phyloP scores from a whole-genome alignment of 2,329 filamentous ascomycete species.

The Lasiodiplodia sp. region DNA sequence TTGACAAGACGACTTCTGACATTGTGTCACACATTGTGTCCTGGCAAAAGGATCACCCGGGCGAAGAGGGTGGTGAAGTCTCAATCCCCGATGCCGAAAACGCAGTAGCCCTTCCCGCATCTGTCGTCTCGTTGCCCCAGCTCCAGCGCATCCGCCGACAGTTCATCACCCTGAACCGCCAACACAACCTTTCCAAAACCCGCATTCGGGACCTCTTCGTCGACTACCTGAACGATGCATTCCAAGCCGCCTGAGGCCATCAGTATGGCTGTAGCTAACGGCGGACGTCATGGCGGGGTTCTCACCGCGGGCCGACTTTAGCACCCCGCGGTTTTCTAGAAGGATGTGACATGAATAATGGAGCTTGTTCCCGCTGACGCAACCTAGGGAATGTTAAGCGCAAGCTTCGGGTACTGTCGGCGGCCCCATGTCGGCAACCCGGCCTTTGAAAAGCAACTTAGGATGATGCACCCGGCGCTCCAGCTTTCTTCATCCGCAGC shows the following conservation, averaged over 20 bases:
- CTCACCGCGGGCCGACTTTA: conserved; percentile 14
- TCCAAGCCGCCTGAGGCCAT: conserved; percentile 32
- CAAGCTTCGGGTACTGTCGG: conserved; percentile 16
- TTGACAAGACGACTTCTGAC: conserved; percentile 81
- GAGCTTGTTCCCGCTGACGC: conserved; percentile 13
- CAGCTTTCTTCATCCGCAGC: conserved; percentile 10
- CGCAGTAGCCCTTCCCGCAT: conserved; percentile 70
- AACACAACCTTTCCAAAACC: conserved; percentile 60
- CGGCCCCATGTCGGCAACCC: conserved; percentile 23
- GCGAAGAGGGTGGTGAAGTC: conserved; percentile 68
- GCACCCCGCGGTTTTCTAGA: conserved; percentile 13
- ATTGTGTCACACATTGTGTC: conserved; percentile 74
- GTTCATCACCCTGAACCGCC: conserved; percentile 77
- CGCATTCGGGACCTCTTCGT: conserved; percentile 49
- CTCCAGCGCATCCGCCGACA: conserved; percentile 79
- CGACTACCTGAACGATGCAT: conserved; percentile 49
- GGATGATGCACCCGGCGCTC: conserved; percentile 5
- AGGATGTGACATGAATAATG: conserved; percentile 23
- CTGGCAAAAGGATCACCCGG: conserved; percentile 69
- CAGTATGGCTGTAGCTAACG: background rate
- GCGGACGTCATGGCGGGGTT: conserved; percentile 22
- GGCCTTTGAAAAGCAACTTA: conserved; percentile 17
- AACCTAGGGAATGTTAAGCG: conserved; percentile 12
- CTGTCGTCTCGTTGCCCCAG: conserved; percentile 73
- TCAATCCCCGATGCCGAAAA: conserved; percentile 61